Evolutionary conservation across 345 rosid species (phyloP).

Genomic region (Sonneratia alba): DNA sequence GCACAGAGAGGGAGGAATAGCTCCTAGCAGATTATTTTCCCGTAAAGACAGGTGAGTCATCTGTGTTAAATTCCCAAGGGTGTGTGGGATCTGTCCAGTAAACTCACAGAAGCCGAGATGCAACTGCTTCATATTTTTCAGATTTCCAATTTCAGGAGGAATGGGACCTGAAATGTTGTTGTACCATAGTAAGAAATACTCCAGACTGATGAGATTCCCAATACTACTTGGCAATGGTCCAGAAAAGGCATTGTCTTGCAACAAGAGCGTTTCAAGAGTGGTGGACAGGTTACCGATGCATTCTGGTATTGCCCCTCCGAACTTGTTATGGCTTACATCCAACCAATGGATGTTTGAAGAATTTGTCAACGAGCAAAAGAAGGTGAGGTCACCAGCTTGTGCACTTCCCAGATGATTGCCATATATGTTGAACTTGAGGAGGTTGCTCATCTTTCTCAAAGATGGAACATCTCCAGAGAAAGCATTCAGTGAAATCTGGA

Average conservation of each 20-base stretch:
- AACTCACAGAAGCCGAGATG: background rate
- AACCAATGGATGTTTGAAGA: background rate
- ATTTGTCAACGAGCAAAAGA: conserved; percentile 5
- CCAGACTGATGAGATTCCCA: conserved; percentile 1
- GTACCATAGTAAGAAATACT: background rate
- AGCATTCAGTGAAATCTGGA: background rate
- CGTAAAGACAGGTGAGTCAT: background rate
- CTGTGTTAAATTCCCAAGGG: conserved; percentile 10
- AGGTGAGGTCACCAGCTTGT: background rate
- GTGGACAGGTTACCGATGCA: conserved; percentile 2
- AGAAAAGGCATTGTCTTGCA: background rate
- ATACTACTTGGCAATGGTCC: conserved; percentile 10
- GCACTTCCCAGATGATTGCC: background rate
- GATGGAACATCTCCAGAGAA: conserved; percentile 3
- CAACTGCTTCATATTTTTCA: background rate
- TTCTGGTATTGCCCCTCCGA: background rate
- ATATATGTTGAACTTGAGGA: background rate
- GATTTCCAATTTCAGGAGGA: background rate
- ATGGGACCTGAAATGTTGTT: conserved; percentile 7
- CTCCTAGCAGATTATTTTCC: conserved; percentile 9
- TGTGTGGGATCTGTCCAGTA: conserved; percentile 4
- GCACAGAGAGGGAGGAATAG: conserved; percentile 6
- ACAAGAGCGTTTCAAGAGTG: background rate
- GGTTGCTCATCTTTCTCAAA: background rate
- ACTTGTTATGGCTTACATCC: background rate